Evolutionary conservation across 139 green algal genomes (phyloP).

Genomic region (Closterium sp.): DNA sequence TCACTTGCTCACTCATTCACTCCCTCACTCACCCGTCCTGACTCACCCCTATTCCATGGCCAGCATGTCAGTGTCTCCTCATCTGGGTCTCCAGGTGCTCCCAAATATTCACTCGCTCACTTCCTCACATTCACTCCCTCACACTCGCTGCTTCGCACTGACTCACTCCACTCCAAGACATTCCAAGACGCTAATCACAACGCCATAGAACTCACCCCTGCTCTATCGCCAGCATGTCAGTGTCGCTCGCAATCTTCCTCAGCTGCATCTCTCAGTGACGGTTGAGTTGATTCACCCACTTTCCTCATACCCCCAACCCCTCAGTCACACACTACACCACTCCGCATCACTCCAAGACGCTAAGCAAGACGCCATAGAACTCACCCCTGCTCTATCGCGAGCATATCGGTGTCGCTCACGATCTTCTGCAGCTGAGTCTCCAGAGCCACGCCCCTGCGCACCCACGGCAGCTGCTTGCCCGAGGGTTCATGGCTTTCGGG

Average conservation of each 20-base stretch:
- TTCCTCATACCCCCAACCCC: background rate
- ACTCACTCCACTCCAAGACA: no score
- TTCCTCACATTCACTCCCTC: background rate
- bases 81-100: background rate
- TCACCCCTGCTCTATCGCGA: background rate
- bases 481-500: no score
- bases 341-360: no score
- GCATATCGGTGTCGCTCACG: no score
- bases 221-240: no score
- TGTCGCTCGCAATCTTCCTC: no score
- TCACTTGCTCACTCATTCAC: background rate
- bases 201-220: slow-evolving; percentile 7
- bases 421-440: background rate
- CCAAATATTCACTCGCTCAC: background rate
- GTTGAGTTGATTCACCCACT: no score
- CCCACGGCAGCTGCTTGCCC: background rate
- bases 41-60: background rate
- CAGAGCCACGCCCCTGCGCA: background rate
- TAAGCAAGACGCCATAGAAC: no score
- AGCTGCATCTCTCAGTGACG: background rate
- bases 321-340: no score
- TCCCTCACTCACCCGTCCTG: background rate
- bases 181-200: no score
- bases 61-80: no score
- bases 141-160: background rate